Base-by-base conservation (phyloP, 1,284 basidiomycete species). In the Hymenochaete sp. region DNA sequence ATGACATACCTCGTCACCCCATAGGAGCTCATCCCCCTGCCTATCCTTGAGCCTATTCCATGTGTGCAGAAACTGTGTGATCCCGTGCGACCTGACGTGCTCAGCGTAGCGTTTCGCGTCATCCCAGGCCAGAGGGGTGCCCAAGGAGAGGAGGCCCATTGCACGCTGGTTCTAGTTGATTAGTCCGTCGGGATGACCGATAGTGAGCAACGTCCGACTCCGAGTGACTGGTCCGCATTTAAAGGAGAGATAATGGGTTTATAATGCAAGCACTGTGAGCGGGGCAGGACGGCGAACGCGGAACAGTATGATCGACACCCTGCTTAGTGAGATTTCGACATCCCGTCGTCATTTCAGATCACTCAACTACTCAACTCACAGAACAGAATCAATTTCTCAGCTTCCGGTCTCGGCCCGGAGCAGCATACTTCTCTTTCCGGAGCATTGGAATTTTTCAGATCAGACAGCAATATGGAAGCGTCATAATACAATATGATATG, bases 81-180 rank as follows among this genome's bases (percentile, higher is more conserved):
- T 92, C 31, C 96, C 96, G 63, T 98, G 93, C 45, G 73, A 67
- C 52, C 93, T 76, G 55, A 98, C 90, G 68, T 98, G 91, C 58
- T 93, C 81, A 10, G 91, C 88, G 57, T 90, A 75, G 50, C 81
- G 75, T 66, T 86, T 88, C 38, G 92, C 84, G 57, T 98, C 85
- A 46, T 85, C 77, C 96, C 96, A 99, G 42, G 77, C 67, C 51
- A 98, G 78, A 21, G 96, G 93, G 3, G 93, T 98, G 51, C 96
- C 96, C 47, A 97, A 82, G 51, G 83, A 89, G 50, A 99, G 70
- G 40, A 99, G 79, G 50, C 96, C 96, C 96, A 98, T 98, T 45
- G 47, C 44, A 35, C n/a, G n/a, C n/a, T n/a, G n/a, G 47, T 33
- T 13, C 26, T 14, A 26, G 38, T 19, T 11, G 13, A 41, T 32